phyloP scores from a whole-genome alignment of 345 rosid species.

The Aquilaria sinensis region DNA sequence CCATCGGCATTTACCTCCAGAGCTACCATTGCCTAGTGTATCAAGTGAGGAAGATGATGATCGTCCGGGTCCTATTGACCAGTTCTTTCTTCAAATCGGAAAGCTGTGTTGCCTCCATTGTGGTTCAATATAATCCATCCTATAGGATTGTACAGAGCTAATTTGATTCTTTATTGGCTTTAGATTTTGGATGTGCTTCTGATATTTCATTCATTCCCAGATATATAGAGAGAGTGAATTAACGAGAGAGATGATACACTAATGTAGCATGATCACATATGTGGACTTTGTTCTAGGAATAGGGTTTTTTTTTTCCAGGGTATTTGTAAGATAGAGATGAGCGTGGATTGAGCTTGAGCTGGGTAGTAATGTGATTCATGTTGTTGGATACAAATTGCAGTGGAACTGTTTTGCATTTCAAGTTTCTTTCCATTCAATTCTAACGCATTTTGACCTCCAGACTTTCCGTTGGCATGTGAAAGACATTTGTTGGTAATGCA shows the following conservation, averaged over 20 bases:
- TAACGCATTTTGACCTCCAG: too few relatives aligned
- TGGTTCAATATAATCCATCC: constrained; percentile 22
- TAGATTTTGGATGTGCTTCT: not conserved
- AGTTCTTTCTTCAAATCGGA: constrained; percentile 63
- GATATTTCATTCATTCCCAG: constrained; percentile 30
- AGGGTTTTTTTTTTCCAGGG: not conserved
- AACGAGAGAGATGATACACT: not conserved
- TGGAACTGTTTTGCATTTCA: too few relatives aligned
- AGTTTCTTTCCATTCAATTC: too few relatives aligned
- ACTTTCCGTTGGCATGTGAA: too few relatives aligned
- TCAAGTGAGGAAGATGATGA: constrained; percentile 35
- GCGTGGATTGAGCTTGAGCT: not conserved
- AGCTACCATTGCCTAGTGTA: constrained; percentile 47
- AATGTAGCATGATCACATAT: not conserved
- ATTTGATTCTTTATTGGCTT: constrained; percentile 4
- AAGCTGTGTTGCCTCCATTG: constrained; percentile 60
- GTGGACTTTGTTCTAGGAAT: not conserved
- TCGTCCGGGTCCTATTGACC: constrained; percentile 43
- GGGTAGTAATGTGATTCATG: not conserved
- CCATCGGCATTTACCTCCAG: constrained; percentile 75
- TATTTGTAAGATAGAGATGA: constrained; percentile 9
- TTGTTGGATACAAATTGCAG: too few relatives aligned
- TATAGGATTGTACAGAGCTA: constrained; percentile 14
- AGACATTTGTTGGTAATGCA: too few relatives aligned
- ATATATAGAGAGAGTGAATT: not conserved